Conservation (phyloP, 768 basidiomycete genomes). For the Panaeolus cyanescens region DNA sequence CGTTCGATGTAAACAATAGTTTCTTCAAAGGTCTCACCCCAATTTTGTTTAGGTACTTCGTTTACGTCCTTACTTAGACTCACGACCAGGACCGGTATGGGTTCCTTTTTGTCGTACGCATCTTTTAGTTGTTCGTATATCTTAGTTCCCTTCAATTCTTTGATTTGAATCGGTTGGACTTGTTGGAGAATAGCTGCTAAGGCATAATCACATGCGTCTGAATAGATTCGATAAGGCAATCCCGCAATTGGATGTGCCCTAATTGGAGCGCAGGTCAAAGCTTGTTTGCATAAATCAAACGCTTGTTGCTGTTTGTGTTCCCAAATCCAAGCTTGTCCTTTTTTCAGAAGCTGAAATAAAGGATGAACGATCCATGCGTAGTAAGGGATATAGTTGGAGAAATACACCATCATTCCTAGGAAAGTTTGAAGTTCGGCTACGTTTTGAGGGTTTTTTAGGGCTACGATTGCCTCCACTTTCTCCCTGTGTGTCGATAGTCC, state of each 20-base stretch:
- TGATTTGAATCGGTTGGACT: constrained; percentile 28
- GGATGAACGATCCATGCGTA: constrained; percentile 35
- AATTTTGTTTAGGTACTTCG: constrained; percentile 22
- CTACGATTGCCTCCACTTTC: constrained; percentile 34
- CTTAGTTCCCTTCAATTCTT: constrained; percentile 28
- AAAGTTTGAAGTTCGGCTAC: constrained; percentile 30
- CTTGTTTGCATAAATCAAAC: constrained; percentile 29
- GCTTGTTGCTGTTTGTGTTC: constrained; percentile 21
- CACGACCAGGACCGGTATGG: constrained; percentile 23
- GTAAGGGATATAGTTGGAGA: constrained; percentile 34
- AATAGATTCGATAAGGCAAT: constrained; percentile 34
- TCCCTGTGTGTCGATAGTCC: constrained; percentile 38
- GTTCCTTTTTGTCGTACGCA: constrained; percentile 17
- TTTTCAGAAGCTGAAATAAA: constrained; percentile 32
- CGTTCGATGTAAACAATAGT: constrained; percentile 29
- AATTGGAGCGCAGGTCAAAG: constrained; percentile 31
- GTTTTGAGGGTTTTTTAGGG: constrained; percentile 26
- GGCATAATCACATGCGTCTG: constrained; percentile 33
- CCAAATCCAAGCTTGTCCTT: constrained; percentile 25
- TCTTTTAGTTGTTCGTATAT: constrained; percentile 22
- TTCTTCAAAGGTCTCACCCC: constrained; percentile 27
- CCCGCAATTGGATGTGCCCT: constrained; percentile 28
- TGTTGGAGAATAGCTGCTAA: constrained; percentile 31
- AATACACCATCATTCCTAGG: constrained; percentile 40
- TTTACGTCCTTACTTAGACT: constrained; percentile 14